Conservation (phyloP, 768 basidiomycete species). For the Tephrocybe sp. region DNA sequence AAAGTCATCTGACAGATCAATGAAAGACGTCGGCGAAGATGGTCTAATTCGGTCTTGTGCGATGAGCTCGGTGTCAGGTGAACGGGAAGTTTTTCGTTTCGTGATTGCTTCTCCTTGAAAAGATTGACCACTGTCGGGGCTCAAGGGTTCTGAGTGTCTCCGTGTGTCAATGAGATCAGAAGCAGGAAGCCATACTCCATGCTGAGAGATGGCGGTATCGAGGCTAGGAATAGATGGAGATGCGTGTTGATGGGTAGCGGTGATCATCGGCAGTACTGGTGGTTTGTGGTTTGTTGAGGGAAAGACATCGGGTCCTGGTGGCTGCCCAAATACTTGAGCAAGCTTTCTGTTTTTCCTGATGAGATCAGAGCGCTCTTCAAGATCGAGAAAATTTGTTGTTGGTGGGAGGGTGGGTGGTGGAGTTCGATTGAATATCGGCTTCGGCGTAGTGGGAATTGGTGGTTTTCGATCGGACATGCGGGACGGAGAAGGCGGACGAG, state of each 20-base stretch:
- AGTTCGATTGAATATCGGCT: constrained; percentile 41
- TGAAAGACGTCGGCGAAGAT: constrained; percentile 49
- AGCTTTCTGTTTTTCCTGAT: constrained; percentile 75
- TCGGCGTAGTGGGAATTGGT: constrained; percentile 44
- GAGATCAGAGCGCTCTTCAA: constrained; percentile 67
- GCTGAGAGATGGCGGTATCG: constrained; percentile 11
- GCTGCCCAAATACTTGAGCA: constrained; percentile 75
- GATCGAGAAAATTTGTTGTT: constrained; percentile 64
- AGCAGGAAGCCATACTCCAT: constrained; percentile 33
- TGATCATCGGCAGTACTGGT: constrained; percentile 18
- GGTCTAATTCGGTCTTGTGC: constrained; percentile 22
- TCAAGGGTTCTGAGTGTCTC: constrained; percentile 56
- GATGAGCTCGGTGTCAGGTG: constrained; percentile 21
- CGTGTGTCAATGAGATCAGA: constrained; percentile 26
- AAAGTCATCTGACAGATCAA: constrained; percentile 68
- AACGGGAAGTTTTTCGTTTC: constrained; percentile 13
- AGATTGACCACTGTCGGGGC: constrained; percentile 40
- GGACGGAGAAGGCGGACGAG: constrained; percentile 12
- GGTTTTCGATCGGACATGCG: constrained; percentile 29
- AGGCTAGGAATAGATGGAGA: constrained; percentile 22
- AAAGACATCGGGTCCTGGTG: constrained; percentile 46
- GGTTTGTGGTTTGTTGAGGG: constrained; percentile 7
- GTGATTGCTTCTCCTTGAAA: constrained; percentile 21
- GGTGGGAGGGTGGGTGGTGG: constrained; percentile 40
- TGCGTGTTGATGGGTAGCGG: constrained; percentile 17